These are phyloP conservation scores for Curvularia verruculosa DNA, from an alignment of 2,329 filamentous ascomycete genomes.

Conservation along the genomic window DNA sequence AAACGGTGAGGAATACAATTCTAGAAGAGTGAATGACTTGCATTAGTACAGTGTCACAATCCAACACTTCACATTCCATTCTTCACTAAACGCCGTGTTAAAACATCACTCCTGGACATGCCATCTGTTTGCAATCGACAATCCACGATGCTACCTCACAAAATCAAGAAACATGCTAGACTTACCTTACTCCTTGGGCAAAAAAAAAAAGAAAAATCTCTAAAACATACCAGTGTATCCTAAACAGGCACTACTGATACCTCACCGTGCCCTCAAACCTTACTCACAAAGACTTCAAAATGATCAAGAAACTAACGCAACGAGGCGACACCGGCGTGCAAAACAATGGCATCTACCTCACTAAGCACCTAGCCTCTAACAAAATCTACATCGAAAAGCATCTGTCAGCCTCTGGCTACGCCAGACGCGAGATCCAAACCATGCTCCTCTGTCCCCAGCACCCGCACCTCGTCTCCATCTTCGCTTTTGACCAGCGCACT, in stretches of 20 bases:
- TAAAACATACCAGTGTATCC: background rate
- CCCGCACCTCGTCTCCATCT: slow-evolving; percentile 1
- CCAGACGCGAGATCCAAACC: background rate
- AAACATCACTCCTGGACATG: background rate
- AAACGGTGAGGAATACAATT: background rate
- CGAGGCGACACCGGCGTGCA: background rate
- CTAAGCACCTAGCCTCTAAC: background rate
- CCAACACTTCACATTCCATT: background rate
- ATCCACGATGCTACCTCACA: background rate
- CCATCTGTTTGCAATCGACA: background rate
- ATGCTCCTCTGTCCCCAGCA: background rate
- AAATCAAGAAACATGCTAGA: background rate
- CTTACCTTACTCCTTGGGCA: too few relatives aligned
- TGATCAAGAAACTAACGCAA: background rate
- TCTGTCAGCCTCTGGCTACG: background rate
- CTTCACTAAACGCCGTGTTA: background rate
- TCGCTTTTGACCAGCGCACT: background rate
- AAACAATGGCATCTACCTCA: background rate
- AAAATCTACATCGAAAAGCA: slow-evolving; percentile 6
- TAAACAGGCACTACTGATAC: background rate
- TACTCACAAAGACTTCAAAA: background rate
- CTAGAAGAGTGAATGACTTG: background rate
- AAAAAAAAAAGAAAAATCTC: background rate
- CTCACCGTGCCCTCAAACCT: background rate
- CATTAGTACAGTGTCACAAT: background rate